Evolutionary conservation across 495 filamentous ascomycete species (phyloP).

Genomic region (Aspergillus heteromorphus): DNA sequence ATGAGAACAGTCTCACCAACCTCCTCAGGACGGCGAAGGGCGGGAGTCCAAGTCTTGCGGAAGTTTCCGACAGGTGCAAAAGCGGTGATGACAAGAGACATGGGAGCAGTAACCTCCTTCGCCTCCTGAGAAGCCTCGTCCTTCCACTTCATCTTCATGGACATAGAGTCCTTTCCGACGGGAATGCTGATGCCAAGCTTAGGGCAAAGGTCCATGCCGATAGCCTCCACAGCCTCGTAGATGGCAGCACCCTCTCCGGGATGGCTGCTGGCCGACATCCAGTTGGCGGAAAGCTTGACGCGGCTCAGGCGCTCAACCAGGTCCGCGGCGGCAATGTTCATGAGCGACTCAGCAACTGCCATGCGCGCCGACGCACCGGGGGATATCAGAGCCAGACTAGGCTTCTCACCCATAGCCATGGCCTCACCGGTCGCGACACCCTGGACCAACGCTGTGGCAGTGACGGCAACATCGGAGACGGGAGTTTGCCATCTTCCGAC

Average conservation of each 20-base stretch:
- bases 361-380: slow-evolving; percentile 90
- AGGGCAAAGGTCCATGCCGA: slow-evolving; percentile 82
- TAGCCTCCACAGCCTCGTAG: slow-evolving; percentile 91
- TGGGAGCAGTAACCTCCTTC: slow-evolving; percentile 86
- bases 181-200: slow-evolving; percentile 86
- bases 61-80: slow-evolving; percentile 79
- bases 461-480: slow-evolving; percentile 89
- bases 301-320: slow-evolving; percentile 68
- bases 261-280: slow-evolving; percentile 95
- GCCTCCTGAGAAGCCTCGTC: slow-evolving; percentile 58
- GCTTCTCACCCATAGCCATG: slow-evolving; percentile 96
- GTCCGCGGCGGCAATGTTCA: slow-evolving; percentile 88
- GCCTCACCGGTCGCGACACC: slow-evolving; percentile 81
- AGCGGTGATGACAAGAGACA: slow-evolving; percentile 84
- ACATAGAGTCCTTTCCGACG: slow-evolving; percentile 96
- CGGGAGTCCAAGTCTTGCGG: slow-evolving; percentile 86
- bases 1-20: slow-evolving; percentile 86
- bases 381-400: slow-evolving; percentile 83
- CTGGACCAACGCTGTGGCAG: slow-evolving; percentile 68
- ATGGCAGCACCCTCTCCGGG: slow-evolving; percentile 90
- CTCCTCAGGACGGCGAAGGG: slow-evolving; percentile 75
- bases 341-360: slow-evolving; percentile 89
- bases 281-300: slow-evolving; percentile 89
- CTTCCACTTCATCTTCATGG: slow-evolving; percentile 97
- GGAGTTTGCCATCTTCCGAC: slow-evolving; percentile 96